Conservation (phyloP, 2,329 filamentous ascomycete genomes). For the Lachnellula arida region DNA sequence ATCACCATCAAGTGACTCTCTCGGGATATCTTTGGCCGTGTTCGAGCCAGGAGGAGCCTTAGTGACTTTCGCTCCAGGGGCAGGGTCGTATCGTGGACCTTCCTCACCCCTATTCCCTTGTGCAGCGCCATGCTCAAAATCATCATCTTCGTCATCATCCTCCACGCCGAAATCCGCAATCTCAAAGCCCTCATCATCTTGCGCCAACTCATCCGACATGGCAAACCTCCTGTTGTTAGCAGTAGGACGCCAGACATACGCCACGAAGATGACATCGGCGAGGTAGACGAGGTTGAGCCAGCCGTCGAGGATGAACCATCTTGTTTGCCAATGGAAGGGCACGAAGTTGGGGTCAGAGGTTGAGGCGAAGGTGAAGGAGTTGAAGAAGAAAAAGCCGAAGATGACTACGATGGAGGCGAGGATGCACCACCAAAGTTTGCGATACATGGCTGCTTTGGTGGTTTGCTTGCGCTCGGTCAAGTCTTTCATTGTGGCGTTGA, state of each 20-base stretch:
- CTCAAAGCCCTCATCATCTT: constrained; percentile 98
- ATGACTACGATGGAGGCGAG: constrained; percentile 88
- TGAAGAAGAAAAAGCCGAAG: constrained; percentile 98
- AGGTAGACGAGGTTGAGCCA: constrained; percentile 98
- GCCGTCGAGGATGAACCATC: constrained; percentile 96
- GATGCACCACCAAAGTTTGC: constrained; percentile 98
- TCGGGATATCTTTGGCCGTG: constrained; percentile 36
- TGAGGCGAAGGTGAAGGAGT: constrained; percentile 91
- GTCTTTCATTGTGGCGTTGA: constrained; percentile 93
- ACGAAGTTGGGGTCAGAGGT: constrained; percentile 82
- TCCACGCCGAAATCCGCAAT: constrained; percentile 84
- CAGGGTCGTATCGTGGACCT: constrained; percentile 33
- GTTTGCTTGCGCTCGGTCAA: constrained; percentile 91
- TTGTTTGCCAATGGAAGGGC: constrained; percentile 92
- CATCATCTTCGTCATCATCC: constrained; percentile 55
- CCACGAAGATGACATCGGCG: constrained; percentile 85
- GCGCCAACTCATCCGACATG: constrained; percentile 98
- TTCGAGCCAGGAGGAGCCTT: constrained; percentile 9
- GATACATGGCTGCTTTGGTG: constrained; percentile 93
- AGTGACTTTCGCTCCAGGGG: constrained; percentile 15
- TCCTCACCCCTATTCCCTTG: constrained; percentile 43
- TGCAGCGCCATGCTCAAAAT: constrained; percentile 35
- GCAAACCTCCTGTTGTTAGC: constrained; percentile 96
- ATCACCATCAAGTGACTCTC: constrained; percentile 74
- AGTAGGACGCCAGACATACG: constrained; percentile 94